phyloP scores from a whole-genome alignment of 352 stramenopile species.

The Albugo candida region DNA sequence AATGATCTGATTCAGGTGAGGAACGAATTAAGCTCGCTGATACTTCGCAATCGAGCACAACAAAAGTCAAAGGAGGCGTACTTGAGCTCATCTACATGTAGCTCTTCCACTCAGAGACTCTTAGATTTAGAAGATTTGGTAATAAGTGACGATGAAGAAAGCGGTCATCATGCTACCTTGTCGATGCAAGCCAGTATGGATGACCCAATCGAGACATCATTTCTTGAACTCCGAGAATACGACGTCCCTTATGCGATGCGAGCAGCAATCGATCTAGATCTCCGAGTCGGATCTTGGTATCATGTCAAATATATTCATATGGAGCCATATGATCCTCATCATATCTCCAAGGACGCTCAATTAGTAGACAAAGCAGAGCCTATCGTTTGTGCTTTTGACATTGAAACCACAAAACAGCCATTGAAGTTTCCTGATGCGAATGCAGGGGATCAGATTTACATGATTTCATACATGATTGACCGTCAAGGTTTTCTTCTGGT shows the following conservation, averaged over 20 bases:
- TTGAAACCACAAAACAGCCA: conserved; percentile 97
- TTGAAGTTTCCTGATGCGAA: conserved; percentile 97
- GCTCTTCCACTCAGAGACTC: too few relatives aligned
- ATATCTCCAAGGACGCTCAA: conserved; percentile 43
- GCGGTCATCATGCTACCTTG: too few relatives aligned
- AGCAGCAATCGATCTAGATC: conserved; percentile 90
- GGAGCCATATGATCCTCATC: conserved; percentile 24
- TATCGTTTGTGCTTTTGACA: conserved; percentile 97
- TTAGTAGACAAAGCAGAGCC: conserved; percentile 87
- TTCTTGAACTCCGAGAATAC: conserved; percentile 93
- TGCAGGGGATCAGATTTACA: conserved; percentile 80
- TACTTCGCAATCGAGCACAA: conserved; percentile 43
- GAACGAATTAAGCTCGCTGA: conserved; percentile 30
- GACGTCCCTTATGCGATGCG: conserved; percentile 96
- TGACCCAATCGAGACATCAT: conserved; percentile 42
- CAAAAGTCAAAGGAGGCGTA: conserved; percentile 45
- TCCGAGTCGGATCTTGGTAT: conserved; percentile 95
- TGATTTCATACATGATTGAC: conserved; percentile 99
- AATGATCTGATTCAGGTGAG: conserved; percentile 47
- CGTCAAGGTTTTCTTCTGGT: conserved; percentile 91
- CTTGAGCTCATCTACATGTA: background rate
- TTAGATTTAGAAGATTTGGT: conserved; percentile 10
- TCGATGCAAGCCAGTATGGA: background rate
- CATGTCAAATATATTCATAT: conserved; percentile 72
- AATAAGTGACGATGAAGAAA: conserved; percentile 20